phyloP scores from a whole-genome alignment of 805 yeast species.

The Saturnispora silvae region DNA sequence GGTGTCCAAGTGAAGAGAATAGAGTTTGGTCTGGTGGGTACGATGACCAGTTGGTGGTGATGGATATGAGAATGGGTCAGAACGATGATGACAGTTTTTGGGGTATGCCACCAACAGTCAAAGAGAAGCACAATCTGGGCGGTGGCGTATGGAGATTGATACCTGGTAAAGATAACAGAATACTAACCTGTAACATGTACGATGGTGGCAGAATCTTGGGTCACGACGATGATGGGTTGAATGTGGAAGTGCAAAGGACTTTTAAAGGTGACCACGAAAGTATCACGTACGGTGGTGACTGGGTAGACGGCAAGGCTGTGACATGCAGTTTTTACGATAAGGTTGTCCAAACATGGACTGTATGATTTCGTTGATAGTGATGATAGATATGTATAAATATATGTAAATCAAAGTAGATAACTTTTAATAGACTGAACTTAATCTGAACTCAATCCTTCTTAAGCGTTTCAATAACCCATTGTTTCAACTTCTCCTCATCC shows the following conservation, averaged over 20 bases:
- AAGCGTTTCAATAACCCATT: conserved; percentile 8
- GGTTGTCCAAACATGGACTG: conserved; percentile 67
- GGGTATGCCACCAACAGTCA: conserved; percentile 38
- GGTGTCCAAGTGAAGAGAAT: conserved; percentile 33
- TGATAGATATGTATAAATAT: too few species aligned
- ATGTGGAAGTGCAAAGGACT: conserved; percentile 28
- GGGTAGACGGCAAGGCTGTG: conserved; percentile 44
- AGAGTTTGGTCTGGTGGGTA: conserved; percentile 81
- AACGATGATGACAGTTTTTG: conserved; percentile 29
- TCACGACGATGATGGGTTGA: conserved; percentile 19
- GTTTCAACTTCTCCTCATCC: conserved; percentile 8
- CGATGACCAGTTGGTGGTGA: conserved; percentile 63
- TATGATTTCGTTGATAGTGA: too few species aligned
- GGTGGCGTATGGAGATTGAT: conserved; percentile 95
- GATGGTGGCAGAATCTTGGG: conserved; percentile 74
- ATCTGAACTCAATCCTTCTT: too few species aligned
- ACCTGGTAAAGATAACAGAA: conserved; percentile 39
- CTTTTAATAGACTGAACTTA: too few species aligned
- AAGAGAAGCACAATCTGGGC: conserved; percentile 43
- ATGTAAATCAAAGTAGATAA: too few species aligned
- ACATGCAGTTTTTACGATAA: conserved; percentile 92
- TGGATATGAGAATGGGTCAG: conserved; percentile 52
- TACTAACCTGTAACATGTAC: conserved; percentile 88
- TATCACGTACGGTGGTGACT: conserved; percentile 94
- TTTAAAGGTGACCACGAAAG: conserved; percentile 70